Base-by-base conservation (phyloP, 352 stramenopile species). In the Aphanomyces astaci region DNA sequence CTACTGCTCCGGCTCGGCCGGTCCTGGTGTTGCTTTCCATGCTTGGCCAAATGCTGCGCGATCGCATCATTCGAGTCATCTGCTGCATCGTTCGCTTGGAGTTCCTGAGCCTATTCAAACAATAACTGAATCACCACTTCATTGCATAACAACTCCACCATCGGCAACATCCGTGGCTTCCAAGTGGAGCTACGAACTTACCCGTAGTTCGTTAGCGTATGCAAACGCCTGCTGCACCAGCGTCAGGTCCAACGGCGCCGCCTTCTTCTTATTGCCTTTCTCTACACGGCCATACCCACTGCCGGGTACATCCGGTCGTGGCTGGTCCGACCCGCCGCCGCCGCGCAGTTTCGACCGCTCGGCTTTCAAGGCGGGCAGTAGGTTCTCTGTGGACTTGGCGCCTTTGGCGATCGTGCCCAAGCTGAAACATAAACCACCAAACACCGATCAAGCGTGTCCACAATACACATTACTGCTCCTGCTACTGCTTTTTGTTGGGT, bases 191-290 rank as follows among this genome's bases (percentile, higher is more conserved):
- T n/a, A n/a, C n/a, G n/a, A n/a, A n/a, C n/a, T 4, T 62, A 75
- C 52, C 24, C 86, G 77, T n/a, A 90, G 63, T 28, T 76, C 71
- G 10, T 87, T 73, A 4, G 84, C 84, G 60, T 90, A 92, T 0
- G 80, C 82, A 30, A 92, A 92, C 0, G 84, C 84, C 39, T 92
- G 73, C 66, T 90, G 79, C n/a, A 92, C 69, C 30, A 90, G 67
- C 25, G 80, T 77, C 5, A 84, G 73, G 45, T 90, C 81, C 45
- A 92, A 84, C 0, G 52, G 43, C 1, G 28, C 43, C n/a, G n/a
- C n/a, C n/a, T n/a, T n/a, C 27, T 68, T 59, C 43, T 68, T 68
- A 3, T 30, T 74, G 71, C n/a, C 51, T 70, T 40, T 25, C 22
- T 10, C 54, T 32, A 2, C 30, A 67, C 30, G 63, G 28, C 24